Evolutionary conservation across 805 yeast genomes (phyloP).

Genomic region (Myxozyma neglecta): DNA sequence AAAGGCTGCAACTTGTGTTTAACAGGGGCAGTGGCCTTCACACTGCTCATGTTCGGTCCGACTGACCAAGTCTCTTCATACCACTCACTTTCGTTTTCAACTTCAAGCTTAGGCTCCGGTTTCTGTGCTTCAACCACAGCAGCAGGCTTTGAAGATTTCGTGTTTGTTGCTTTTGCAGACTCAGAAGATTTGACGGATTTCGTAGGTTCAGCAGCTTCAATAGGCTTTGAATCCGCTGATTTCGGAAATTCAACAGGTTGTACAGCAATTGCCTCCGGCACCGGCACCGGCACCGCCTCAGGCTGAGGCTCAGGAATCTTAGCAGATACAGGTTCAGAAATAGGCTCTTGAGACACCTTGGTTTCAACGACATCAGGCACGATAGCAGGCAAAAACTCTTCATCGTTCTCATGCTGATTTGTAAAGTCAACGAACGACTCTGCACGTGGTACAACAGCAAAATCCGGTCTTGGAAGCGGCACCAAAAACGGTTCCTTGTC

Average conservation of each 20-base stretch:
- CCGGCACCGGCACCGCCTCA: too few species aligned
- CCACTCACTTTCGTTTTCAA: neutral
- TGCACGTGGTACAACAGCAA: neutral
- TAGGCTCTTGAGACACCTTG: too few species aligned
- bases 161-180: neutral
- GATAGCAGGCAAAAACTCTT: neutral
- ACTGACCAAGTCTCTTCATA: neutral
- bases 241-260: too few species aligned
- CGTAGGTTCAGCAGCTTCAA: too few species aligned
- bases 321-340: too few species aligned
- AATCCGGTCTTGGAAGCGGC: constrained; percentile 48
- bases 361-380: too few species aligned
- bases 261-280: too few species aligned
- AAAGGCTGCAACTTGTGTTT: constrained; percentile 26
- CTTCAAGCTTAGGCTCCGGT: neutral
- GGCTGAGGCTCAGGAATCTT: too few species aligned
- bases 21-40: neutral
- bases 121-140: neutral
- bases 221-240: too few species aligned
- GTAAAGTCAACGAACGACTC: neutral
- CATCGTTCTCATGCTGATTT: neutral
- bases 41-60: neutral
- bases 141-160: neutral
- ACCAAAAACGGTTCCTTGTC: constrained; percentile 60
- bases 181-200: too few species aligned